These are phyloP conservation scores for Ophiocordyceps unilateralis DNA, from an alignment of 2,329 filamentous ascomycete species.

Conservation along the genomic window DNA sequence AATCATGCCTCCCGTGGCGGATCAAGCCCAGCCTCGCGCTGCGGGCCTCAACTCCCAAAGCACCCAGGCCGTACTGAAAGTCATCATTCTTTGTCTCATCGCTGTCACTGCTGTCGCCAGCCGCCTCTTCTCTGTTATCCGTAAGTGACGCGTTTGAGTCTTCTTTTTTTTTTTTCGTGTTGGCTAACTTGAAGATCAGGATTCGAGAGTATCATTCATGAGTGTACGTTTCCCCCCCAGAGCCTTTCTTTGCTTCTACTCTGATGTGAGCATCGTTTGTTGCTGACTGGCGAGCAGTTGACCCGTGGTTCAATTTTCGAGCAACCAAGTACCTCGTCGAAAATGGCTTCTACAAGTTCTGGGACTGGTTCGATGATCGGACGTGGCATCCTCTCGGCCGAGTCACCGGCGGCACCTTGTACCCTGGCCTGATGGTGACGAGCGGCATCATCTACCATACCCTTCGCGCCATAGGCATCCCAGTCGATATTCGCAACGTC, in stretches of 20 bases:
- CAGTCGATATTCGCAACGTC: slow-evolving; percentile 96
- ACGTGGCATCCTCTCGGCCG: slow-evolving; percentile 98
- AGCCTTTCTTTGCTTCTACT: background rate
- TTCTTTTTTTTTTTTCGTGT: background rate
- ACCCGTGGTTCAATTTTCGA: slow-evolving; percentile 99
- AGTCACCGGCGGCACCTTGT: slow-evolving; percentile 96
- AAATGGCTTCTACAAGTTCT: slow-evolving; percentile 96
- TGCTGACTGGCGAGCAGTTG: slow-evolving; percentile 43
- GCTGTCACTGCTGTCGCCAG: slow-evolving; percentile 82
- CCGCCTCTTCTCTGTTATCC: slow-evolving; percentile 94
- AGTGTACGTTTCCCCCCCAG: slow-evolving; percentile 51
- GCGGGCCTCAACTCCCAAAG: slow-evolving; percentile 67
- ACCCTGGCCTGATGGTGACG: slow-evolving; percentile 97
- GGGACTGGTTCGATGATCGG: slow-evolving; percentile 99
- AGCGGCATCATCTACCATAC: slow-evolving; percentile 93
- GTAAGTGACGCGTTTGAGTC: slow-evolving; percentile 37
- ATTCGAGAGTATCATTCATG: slow-evolving; percentile 98
- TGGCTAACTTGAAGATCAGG: slow-evolving; percentile 33
- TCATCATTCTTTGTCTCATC: slow-evolving; percentile 82
- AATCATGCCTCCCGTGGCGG: slow-evolving; percentile 22
- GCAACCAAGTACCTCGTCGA: slow-evolving; percentile 95
- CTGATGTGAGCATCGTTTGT: slow-evolving; percentile 2
- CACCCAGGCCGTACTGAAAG: slow-evolving; percentile 68
- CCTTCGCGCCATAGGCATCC: slow-evolving; percentile 73
- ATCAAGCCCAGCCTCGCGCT: slow-evolving; percentile 33